Evolutionary conservation across 257 asterid genomes (phyloP), one percentile per base, ranked within the genome.

Genomic region (Plantago ovata): DNA sequence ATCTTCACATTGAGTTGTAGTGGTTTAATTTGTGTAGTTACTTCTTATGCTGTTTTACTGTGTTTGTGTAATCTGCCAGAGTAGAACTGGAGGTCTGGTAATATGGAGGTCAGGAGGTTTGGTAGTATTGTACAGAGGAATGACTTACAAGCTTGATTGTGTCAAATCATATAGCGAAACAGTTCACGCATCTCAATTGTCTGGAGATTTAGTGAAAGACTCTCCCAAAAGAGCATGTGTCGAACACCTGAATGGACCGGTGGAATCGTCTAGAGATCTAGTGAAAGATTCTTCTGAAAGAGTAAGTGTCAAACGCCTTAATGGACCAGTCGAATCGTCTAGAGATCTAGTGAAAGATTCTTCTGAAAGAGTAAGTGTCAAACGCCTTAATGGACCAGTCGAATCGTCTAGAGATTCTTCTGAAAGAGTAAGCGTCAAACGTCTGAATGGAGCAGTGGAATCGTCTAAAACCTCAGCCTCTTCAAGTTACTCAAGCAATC

Each of bases 81-180:
- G 84, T 72, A 82, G 88, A 79, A 92, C 95, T 3, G 95, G 95
- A 69, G 98, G 98, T 67, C 60, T 85, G 67, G 86, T 92, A 44
- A 88, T 92, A 49, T 85, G 88, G 87, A 88, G 96, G 76, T 81
- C 95, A 13, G 98, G 98, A 49, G 76, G 95, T 66, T 84, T 80
- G 10, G 60, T 92, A 19, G 98, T 84, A 58, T 43, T 92, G 65
- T 92, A 81, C 73, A 79, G 96, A 81, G 95, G 96, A 60, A 53
- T 82, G 78, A 14, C 88, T 9, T 92, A 88, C 84, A 77, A 77
- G 71, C 68, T 88, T 60, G 83, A 77, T 49, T 88, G 96, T 69
- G 84, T 88, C 40, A 76, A 80, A 64, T 82, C 94, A 42, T 85
- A 82, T 68, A 50, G 54, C 58, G 60, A 72, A 72, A 70, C 66